Percentiles rank a stretch among this genome's conserved stretches.
Conservation (phyloP, 225 moss, liverwort and hornwort species). For the Anthoceros angustus region DNA sequence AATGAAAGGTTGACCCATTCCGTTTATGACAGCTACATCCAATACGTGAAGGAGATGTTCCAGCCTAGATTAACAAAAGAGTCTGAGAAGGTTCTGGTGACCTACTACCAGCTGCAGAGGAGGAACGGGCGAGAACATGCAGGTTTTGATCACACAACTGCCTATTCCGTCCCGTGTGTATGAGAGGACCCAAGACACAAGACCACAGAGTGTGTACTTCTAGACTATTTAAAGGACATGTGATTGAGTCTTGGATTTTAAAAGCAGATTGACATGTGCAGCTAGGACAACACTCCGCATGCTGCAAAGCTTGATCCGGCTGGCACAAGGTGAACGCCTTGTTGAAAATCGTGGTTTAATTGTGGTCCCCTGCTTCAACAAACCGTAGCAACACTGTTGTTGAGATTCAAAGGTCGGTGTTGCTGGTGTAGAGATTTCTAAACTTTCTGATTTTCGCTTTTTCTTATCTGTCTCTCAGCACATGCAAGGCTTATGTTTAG, state of each 20-base stretch:
- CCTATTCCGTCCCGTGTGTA: too few species aligned
- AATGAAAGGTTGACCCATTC: background rate
- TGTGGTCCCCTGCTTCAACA: background rate
- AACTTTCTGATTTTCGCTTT: background rate
- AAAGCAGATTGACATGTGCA: constrained; percentile 17
- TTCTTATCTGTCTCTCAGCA: constrained; percentile 21
- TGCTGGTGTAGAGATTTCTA: background rate
- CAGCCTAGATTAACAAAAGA: constrained; percentile 61
- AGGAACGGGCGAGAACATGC: constrained; percentile 68
- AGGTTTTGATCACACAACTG: constrained; percentile 35
- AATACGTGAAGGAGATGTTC: constrained; percentile 60
- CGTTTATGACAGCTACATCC: constrained; percentile 51
- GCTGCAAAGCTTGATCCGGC: constrained; percentile 94
- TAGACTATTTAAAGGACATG: background rate
- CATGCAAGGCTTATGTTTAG: constrained; percentile 99
- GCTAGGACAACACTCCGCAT: constrained; percentile 93
- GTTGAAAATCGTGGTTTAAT: background rate
- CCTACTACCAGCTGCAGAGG: constrained; percentile 85
- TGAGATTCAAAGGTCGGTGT: too few species aligned
- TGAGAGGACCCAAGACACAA: background rate
- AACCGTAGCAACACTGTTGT: too few species aligned
- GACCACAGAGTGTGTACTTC: background rate
- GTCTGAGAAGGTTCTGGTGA: constrained; percentile 69
- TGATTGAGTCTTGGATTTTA: background rate
- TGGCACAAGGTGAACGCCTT: constrained; percentile 62